A percentile compares a stretch with the other conserved stretches of the same genome.
phyloP scores from a whole-genome alignment of 768 basidiomycete species.

The Psilocybe tampanensis region DNA sequence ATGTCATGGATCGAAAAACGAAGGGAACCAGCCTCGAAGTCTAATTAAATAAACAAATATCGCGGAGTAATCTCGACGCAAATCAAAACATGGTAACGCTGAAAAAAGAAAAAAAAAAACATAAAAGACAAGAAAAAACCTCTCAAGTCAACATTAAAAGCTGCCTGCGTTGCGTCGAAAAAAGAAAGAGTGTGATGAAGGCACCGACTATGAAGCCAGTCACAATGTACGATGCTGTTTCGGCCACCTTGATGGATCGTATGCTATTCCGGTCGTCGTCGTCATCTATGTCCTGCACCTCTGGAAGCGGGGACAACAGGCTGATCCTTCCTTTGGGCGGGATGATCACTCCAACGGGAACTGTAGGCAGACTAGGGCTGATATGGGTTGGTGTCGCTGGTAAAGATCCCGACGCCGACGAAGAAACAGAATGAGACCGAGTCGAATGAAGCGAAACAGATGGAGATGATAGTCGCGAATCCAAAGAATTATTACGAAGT shows the following conservation, averaged over 20 bases:
- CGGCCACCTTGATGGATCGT: conserved; percentile 26
- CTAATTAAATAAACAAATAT: neutral
- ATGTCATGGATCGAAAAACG: conserved; percentile 2
- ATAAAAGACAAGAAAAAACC: neutral
- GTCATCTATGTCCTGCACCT: conserved; percentile 11
- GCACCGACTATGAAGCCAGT: conserved; percentile 56
- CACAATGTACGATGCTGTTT: conserved; percentile 40
- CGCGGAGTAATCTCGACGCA: neutral
- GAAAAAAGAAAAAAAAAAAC: no score
- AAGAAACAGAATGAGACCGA: conserved; percentile 4
- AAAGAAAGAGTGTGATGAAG: conserved; percentile 32
- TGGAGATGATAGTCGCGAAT: conserved; percentile 9
- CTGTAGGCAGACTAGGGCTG: conserved; percentile 7
- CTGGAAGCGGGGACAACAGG: conserved; percentile 15
- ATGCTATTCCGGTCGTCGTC: conserved; percentile 2
- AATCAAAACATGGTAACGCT: neutral
- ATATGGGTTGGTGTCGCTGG: conserved; percentile 3
- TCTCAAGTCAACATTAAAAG: conserved; percentile 30
- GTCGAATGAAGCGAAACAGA: conserved; percentile 1
- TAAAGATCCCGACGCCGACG: conserved; percentile 4
- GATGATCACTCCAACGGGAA: conserved; percentile 8
- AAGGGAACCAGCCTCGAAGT: neutral
- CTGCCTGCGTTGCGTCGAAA: conserved; percentile 35
- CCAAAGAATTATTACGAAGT: conserved; percentile 4
- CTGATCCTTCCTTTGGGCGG: conserved; percentile 17